Base-by-base conservation (phyloP, 2,329 filamentous ascomycete genomes). In the Aphanoascus verrucosus region DNA sequence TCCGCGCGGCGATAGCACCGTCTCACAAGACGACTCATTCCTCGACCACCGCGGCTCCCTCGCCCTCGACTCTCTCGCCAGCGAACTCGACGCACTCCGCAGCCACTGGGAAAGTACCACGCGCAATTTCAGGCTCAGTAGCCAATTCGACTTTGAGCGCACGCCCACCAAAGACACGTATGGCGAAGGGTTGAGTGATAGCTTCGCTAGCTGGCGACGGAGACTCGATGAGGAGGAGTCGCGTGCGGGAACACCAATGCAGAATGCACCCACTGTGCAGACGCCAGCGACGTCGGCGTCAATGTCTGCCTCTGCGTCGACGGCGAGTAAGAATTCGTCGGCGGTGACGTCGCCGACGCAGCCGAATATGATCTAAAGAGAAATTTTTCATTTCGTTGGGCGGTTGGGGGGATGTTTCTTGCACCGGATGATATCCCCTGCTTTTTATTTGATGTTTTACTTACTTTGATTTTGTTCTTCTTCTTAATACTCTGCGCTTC, bases 41-140 rank as follows among this genome's bases (percentile, higher is more conserved):
- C 70, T 72, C 19, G 73, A 78, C 50, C 77, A 78, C 59, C 78
- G 82, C 48, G 46, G 55, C 51, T 82, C 79, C 0, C 74, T 83
- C 60, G 91, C 90, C 2, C 78, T 98, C 17, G 93, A 98, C 69
- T 93, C 85, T 59, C 80, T 98, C 20, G 91, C 93, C 9, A 88
- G 82, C 58, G 93, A 98, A 72, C 81, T 98, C 6, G 93, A 98
- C 67, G 86, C 87, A 11, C 77, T 98, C 46, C 82, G 91, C 50
- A 87, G 77, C 50, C 90, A 96, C 63, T 98, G 93, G 93, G 89
- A 97, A 72, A 88, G 85, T 38, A 95, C 89, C 11, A 96, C 91
- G 72, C 93, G 94, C 70, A 94, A 88, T 63, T 96, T 97, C 69
- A 85, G 93, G 20, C 74, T 96, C 43, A 94, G 88, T 69, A 90